phyloP scores from a whole-genome alignment of 441 rosid genomes.

The Brassica hybrid region DNA sequence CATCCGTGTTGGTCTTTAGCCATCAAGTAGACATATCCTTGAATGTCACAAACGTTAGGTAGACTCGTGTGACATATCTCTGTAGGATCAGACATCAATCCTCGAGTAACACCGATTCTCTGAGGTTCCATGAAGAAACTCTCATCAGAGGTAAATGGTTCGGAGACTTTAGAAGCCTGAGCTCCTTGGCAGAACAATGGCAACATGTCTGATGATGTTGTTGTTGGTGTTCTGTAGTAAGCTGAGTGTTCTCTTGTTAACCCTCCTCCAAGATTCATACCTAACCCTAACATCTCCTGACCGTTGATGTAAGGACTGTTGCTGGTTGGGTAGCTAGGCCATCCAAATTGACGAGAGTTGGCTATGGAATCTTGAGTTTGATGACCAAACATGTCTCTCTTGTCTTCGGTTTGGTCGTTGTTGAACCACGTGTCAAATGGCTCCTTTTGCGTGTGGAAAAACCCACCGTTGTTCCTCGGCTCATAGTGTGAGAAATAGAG shows the following conservation, averaged over 20 bases:
- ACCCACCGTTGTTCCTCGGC: conserved; percentile 26
- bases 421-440: conserved; percentile 21
- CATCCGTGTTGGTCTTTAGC: conserved; percentile 78
- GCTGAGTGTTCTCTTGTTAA: conserved; percentile 38
- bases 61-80: conserved; percentile 35
- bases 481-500: conserved; percentile 24
- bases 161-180: conserved; percentile 29
- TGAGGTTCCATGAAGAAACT: conserved; percentile 45
- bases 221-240: conserved; percentile 17
- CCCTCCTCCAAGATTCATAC: not conserved
- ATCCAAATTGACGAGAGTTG: conserved; percentile 23
- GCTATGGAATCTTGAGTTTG: conserved; percentile 22
- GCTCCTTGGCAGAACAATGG: conserved; percentile 41
- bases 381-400: conserved; percentile 23
- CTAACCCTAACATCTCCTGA: conserved; percentile 18
- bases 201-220: conserved; percentile 23
- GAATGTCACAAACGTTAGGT: conserved; percentile 51
- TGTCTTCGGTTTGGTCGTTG: conserved; percentile 26
- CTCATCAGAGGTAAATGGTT: conserved; percentile 42
- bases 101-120: conserved; percentile 32
- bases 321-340: conserved; percentile 35
- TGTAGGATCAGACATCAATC: conserved; percentile 33
- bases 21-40: conserved; percentile 53
- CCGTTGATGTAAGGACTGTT: conserved; percentile 25
- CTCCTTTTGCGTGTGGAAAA: conserved; percentile 11